Conservation (phyloP, 805 yeast species). For the Suhomyces tanzawaensis region DNA sequence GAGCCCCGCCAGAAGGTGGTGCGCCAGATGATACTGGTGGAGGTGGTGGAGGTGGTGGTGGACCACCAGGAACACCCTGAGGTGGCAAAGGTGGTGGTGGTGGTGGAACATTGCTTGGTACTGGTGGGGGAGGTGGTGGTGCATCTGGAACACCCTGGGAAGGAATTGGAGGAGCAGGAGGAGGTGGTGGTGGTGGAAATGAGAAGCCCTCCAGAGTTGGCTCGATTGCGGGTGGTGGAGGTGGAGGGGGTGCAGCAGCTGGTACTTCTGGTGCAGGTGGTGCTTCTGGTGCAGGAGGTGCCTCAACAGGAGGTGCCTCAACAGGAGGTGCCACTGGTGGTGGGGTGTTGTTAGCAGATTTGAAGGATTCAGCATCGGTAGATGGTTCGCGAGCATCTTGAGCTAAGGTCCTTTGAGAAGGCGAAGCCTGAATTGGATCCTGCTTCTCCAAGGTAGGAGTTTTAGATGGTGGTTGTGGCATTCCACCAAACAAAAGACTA, state of each 20-base stretch:
- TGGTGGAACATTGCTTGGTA: slow-evolving; percentile 6
- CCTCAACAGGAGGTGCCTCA: slow-evolving; percentile 12
- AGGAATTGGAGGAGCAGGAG: slow-evolving; percentile 30
- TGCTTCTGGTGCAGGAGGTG: slow-evolving; percentile 19
- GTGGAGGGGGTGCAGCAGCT: slow-evolving; percentile 12
- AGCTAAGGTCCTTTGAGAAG: background rate
- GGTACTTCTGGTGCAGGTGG: slow-evolving; percentile 21
- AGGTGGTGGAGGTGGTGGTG: slow-evolving; percentile 31
- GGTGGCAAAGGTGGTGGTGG: slow-evolving; percentile 25
- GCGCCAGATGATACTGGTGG: slow-evolving; percentile 33
- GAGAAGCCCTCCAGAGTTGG: slow-evolving; percentile 23
- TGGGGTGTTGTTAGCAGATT: slow-evolving; percentile 16
- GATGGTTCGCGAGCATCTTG: slow-evolving; percentile 6
- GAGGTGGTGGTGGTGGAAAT: slow-evolving; percentile 26
- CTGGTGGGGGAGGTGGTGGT: slow-evolving; percentile 41
- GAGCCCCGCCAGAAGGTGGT: slow-evolving; percentile 27
- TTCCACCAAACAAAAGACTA: slow-evolving; percentile 51
- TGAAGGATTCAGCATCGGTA: slow-evolving; percentile 8
- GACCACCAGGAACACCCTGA: slow-evolving; percentile 29
- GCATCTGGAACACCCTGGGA: slow-evolving; percentile 32
- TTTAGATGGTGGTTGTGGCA: slow-evolving; percentile 31
- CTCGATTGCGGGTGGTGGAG: slow-evolving; percentile 27
- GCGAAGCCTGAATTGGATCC: background rate
- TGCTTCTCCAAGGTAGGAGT: slow-evolving; percentile 9
- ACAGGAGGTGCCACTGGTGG: slow-evolving; percentile 8